Evolutionary conservation across 768 basidiomycete species (phyloP), one percentile per base, ranked within the genome.

Genomic region (Dendrothele bispora): DNA sequence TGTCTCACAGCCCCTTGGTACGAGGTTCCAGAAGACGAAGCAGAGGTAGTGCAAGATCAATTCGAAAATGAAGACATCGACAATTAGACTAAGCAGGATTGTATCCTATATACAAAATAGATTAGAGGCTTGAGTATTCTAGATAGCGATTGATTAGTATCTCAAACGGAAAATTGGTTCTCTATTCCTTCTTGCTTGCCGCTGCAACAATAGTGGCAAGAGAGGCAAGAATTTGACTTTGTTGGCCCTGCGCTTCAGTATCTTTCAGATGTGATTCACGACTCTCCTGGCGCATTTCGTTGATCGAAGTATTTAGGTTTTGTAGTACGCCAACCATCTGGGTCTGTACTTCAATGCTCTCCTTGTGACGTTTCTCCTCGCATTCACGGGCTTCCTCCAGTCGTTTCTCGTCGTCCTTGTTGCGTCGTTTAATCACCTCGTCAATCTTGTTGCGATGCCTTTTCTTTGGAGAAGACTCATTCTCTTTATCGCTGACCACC

Each of bases 1-100:
- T 54, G 53, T 15, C n/a, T 54, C 18, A 27, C 41, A 22, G 6
- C 18, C 2, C 48, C 48, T 3, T 50, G 43, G 49, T 39, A 11
- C 17, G 52, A 51, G 15, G 12, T 30, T 6, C 24, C 36, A 17
- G 44, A 42, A 32, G 32, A 22, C 26, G 32, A 26, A 3, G n/a
- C 28, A 25, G 37, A 45, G 14, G 15, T 17, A 2, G 40, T 46
- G 6, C 44, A 51, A 5, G 17, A 44, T 3, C 26, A 8, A 18
- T 20, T 32, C 28, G 26, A 17, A 26, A 28, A 17, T 29, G 25
- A 24, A 29, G 29, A 25, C 3, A 28, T 10, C 44, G 32, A 7
- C 20, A 14, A 2, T 14, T 20, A 20, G 26, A 14, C 18, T 36
- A 21, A 5, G 41, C 20, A 17, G 48, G 24, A 34, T n/a, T 43